phyloP scores from a whole-genome alignment of 495 filamentous ascomycete species.

The Penicillium samsonianum region DNA sequence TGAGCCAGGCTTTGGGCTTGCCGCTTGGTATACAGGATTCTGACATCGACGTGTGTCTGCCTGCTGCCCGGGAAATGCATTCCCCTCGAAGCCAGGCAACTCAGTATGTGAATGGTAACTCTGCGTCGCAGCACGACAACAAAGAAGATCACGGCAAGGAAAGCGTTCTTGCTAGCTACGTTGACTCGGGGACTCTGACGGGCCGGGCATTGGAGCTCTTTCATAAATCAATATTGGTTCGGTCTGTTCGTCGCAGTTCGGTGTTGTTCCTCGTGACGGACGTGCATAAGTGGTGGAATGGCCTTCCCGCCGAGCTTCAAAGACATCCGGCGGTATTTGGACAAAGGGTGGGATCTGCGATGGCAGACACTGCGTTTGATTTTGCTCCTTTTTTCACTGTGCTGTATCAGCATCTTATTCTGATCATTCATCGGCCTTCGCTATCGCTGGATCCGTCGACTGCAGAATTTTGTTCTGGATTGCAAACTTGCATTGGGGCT shows the following conservation, averaged over 20 bases:
- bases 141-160: constrained; percentile 28
- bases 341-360: neutral
- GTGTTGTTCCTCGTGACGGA: constrained; percentile 43
- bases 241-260: constrained; percentile 37
- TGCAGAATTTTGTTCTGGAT: constrained; percentile 40
- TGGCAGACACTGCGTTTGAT: constrained; percentile 32
- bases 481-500: constrained; percentile 46
- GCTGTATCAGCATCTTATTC: constrained; percentile 66
- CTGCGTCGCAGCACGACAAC: neutral
- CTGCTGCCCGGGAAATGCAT: constrained; percentile 35
- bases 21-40: constrained; percentile 48
- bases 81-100: constrained; percentile 15
- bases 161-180: constrained; percentile 39
- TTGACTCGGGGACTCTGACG: constrained; percentile 42
- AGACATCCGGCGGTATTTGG: constrained; percentile 1
- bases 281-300: constrained; percentile 51
- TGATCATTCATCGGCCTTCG: constrained; percentile 59
- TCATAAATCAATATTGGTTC: constrained; percentile 44
- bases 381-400: constrained; percentile 54
- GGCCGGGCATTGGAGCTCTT: constrained; percentile 44
- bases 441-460: constrained; percentile 37
- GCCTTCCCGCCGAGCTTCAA: constrained; percentile 37
- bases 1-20: constrained; percentile 49
- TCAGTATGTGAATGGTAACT: neutral
- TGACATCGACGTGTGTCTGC: constrained; percentile 44